Evolutionary conservation across 176 grass and related monocot species (phyloP), one percentile per base, ranked within the genome.

Genomic region (Zoysia pacifica): DNA sequence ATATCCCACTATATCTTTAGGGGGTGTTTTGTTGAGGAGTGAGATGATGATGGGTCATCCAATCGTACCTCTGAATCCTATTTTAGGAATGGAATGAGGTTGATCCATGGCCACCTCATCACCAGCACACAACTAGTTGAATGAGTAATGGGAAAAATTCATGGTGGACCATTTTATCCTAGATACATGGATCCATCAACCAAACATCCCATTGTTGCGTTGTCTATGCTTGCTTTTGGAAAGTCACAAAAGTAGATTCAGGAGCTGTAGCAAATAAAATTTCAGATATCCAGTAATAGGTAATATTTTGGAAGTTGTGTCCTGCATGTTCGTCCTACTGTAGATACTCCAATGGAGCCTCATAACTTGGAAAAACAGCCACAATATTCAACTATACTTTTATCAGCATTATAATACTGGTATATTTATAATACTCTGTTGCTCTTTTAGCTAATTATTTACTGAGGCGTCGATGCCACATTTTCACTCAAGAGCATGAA

Each of bases 371-470:
- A 54, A 55, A 53, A 72, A 77, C 28, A 82, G 8, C n/a, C 16
- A 58, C 12, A 75, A 48, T 16, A 56, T 48, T 40, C 2, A 48
- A 18, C 2, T 42, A 48, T 41, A 65, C 20, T 35, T 43, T 49
- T 48, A 78, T 48, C 18, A 59, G 42, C 35, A 56, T 6, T 43
- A 11, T 62, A 64, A 18, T 70, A 62, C 8, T 70, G 11, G 47
- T 19, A 65, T 11, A 13, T 54, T 54, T 54, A n/a, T 1, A 19
- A 0, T 36, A 53, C 60, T 74, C 1, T 45, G 0, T 61, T 46
- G 55, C 35, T 71, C 28, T 59, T 75, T 48, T 35, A 38, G 40
- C 6, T 77, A 75, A 70, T 54, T 80, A 83, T 54, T 84, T 80
- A n/a, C 9, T 54, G 37, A 5, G 48, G 28, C 38, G 48, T 68